Conservation (phyloP, 2,329 filamentous ascomycete species). For the Scedosporium apiospermum region DNA sequence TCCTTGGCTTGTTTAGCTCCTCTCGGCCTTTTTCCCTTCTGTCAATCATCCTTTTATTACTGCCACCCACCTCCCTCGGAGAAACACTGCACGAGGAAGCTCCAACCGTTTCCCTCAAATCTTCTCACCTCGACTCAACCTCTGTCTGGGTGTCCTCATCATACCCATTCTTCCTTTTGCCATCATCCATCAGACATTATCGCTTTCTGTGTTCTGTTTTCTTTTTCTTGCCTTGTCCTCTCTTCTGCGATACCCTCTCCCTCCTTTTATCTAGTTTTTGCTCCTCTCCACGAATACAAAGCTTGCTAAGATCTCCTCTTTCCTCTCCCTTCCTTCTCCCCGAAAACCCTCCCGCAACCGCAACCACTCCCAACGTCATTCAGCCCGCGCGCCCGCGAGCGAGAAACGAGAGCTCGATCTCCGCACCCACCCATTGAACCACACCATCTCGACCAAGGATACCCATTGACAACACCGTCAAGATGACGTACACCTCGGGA, state of each 20-base stretch:
- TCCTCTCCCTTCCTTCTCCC: too few relatives aligned
- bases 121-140: background rate
- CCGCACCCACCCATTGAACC: background rate
- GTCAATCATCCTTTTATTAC: background rate
- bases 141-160: background rate
- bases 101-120: background rate
- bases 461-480: conserved; percentile 4
- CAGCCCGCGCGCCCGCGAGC: too few relatives aligned
- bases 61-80: background rate
- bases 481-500: conserved; percentile 30
- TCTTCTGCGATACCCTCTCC: background rate
- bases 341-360: too few relatives aligned
- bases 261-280: background rate
- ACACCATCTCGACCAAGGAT: background rate
- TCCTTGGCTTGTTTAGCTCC: background rate
- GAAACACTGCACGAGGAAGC: background rate
- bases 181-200: background rate
- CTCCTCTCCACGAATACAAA: background rate
- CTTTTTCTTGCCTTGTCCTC: background rate
- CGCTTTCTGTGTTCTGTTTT: background rate
- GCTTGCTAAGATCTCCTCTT: background rate
- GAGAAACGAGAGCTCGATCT: too few relatives aligned
- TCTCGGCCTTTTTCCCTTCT: background rate
- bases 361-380: too few relatives aligned
- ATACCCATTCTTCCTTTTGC: conserved; percentile 2